These are phyloP conservation scores for Stephania cephalantha DNA, from an alignment of 164 flowering plant genomes.

Conservation along the genomic window DNA sequence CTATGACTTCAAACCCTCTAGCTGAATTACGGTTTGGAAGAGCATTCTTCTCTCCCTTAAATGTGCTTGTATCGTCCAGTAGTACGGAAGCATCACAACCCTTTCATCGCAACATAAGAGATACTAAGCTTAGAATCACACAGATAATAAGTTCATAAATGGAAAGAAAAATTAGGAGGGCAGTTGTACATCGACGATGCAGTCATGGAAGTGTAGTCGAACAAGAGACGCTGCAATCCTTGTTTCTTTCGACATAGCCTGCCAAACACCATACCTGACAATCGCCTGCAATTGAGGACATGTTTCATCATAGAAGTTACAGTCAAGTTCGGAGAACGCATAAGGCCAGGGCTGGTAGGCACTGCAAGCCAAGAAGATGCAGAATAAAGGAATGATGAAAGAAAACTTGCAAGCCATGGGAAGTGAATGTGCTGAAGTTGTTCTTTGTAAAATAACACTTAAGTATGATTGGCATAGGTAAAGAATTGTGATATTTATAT, in stretches of 20 bases:
- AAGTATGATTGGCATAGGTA: constrained; percentile 1
- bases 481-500: constrained; percentile 14
- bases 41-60: constrained; percentile 58
- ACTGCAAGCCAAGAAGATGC: constrained; percentile 7
- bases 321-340: constrained; percentile 37
- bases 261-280: constrained; percentile 43
- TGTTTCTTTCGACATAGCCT: constrained; percentile 56
- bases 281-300: constrained; percentile 55
- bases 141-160: neutral
- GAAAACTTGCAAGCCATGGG: neutral
- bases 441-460: neutral
- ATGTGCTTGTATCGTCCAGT: constrained; percentile 43
- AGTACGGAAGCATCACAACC: constrained; percentile 80
- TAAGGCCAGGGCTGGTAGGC: constrained; percentile 6
- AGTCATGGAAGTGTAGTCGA: constrained; percentile 74
- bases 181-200: constrained; percentile 54
- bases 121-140: neutral
- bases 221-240: constrained; percentile 72
- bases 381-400: constrained; percentile 17
- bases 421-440: neutral
- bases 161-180: neutral
- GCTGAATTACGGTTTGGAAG: constrained; percentile 36
- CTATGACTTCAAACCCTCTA: constrained; percentile 43
- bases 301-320: constrained; percentile 35
- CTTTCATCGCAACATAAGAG: constrained; percentile 20